Base-by-base conservation (phyloP, 306 rosid species). In the Erythrophleum fordii region DNA sequence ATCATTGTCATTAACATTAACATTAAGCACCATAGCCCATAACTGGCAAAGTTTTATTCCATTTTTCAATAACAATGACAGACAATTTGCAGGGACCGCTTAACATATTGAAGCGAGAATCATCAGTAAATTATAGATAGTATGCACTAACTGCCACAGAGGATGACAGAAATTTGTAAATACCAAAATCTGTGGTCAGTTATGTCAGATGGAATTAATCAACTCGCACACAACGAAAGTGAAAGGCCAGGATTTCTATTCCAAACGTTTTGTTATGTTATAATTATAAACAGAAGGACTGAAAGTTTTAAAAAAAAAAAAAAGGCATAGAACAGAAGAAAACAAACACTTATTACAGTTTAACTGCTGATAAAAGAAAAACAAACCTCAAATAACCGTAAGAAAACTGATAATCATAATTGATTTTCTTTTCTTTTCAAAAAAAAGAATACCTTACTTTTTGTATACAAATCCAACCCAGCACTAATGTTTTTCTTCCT, bases 281-380 rank as follows among this genome's bases (percentile, higher is more conserved):
- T 20, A 39, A 12, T 10, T 39, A 11, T 5, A 22, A 13, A 45
- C 18, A 23, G 39, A 69, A 26, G 37, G 9, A 60, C 5, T 7
- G 25, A 20, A 73, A 73, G n/a, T n/a, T n/a, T n/a, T n/a, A n/a
- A n/a, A n/a, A n/a, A n/a, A n/a, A 2, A 3, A 12, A 52, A 29
- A 29, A 11, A 48, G 23, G 25, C 20, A 8, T 34, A 4, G 18
- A 25, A 26, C 23, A 3, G 13, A 11, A 51, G n/a, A 5, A 51
- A 51, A 48, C 16, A 29, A 52, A 35, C 77, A n/a, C 64, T 9
- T 26, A 37, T 34, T 72, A 72, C 76, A 52, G 76, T 49, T 11
- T 31, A 49, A 18, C 64, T 52, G 5, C 49, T 1, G 65, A 53
- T 3, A 31, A 52, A 29, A 31, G 45, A 12, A 72, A 52, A 37